Evolutionary conservation across 352 stramenopile species (phyloP).

Genomic region (Phytophthora brassicae): DNA sequence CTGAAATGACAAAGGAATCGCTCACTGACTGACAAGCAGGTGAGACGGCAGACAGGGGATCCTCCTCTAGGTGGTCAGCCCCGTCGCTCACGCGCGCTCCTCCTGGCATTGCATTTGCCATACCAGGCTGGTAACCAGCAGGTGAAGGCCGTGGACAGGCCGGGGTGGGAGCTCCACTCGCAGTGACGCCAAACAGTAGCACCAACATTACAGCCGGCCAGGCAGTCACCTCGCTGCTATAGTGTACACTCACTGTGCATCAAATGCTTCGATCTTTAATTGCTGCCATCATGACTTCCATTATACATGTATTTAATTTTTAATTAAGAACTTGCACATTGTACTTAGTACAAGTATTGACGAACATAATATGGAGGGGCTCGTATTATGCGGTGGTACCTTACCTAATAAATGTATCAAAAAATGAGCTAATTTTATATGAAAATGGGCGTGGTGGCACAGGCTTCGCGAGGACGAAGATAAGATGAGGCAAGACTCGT

Average conservation of each 20-base stretch:
- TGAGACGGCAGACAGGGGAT: constrained; percentile 22
- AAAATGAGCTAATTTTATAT: too few species aligned
- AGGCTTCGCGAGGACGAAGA: constrained; percentile 18
- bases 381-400: too few species aligned
- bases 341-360: too few species aligned
- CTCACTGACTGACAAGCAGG: constrained; percentile 18
- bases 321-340: too few species aligned
- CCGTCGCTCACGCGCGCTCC: constrained; percentile 16
- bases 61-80: constrained; percentile 1
- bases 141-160: constrained; percentile 20
- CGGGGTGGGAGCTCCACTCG: constrained; percentile 11
- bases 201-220: constrained; percentile 21
- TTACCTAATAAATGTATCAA: too few species aligned
- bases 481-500: constrained; percentile 29
- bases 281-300: too few species aligned
- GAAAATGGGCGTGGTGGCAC: not conserved
- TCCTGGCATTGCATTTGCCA: constrained; percentile 23
- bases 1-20: constrained; percentile 26
- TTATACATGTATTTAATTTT: too few species aligned
- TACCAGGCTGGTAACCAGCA: constrained; percentile 25
- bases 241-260: constrained; percentile 2
- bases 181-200: not conserved
- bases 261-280: too few species aligned
- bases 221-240: constrained; percentile 12
- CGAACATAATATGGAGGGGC: too few species aligned